A percentile compares a stretch with the other conserved stretches of the same genome.
These are phyloP conservation scores for Wickerhamomyces sp. DNA, from an alignment of 1,139 yeast species.

Conservation along the genomic window DNA sequence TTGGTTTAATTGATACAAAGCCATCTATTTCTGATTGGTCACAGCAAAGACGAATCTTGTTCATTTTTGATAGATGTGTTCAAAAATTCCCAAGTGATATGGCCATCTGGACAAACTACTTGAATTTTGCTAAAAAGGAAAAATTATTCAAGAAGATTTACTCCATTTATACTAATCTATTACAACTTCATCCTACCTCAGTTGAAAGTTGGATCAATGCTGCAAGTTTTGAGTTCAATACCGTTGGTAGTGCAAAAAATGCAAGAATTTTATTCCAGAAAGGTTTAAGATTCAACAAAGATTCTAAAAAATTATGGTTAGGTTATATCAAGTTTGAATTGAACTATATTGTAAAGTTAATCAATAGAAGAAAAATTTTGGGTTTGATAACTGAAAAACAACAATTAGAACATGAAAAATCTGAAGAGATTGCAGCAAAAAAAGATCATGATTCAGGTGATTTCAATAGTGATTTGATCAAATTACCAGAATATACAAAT, in stretches of 20 bases:
- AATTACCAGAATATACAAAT: constrained; percentile 42
- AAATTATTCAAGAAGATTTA: constrained; percentile 81
- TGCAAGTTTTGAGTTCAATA: constrained; percentile 89
- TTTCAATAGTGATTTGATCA: constrained; percentile 35
- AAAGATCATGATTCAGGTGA: constrained; percentile 33
- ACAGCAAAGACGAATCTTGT: constrained; percentile 74
- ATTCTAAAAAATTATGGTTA: constrained; percentile 69
- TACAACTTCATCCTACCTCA: constrained; percentile 88
- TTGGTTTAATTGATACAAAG: constrained; percentile 34
- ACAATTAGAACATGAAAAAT: constrained; percentile 49
- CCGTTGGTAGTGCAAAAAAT: constrained; percentile 82
- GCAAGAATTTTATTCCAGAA: constrained; percentile 84
- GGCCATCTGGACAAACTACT: constrained; percentile 72
- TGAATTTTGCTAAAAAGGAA: constrained; percentile 65
- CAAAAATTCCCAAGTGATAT: constrained; percentile 75
- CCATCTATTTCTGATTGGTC: constrained; percentile 82
- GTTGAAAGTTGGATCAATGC: constrained; percentile 92
- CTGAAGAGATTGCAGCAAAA: constrained; percentile 26
- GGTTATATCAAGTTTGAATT: constrained; percentile 87
- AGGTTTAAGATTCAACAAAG: constrained; percentile 79
- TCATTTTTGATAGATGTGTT: constrained; percentile 80
- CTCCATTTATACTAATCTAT: constrained; percentile 69
- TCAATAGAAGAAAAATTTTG: constrained; percentile 78
- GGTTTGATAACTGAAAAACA: constrained; percentile 72
- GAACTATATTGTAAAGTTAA: constrained; percentile 74